Evolutionary conservation across 768 basidiomycete species (phyloP), one percentile per base, ranked within the genome.

Genomic region (Filobasidium floriforme): DNA sequence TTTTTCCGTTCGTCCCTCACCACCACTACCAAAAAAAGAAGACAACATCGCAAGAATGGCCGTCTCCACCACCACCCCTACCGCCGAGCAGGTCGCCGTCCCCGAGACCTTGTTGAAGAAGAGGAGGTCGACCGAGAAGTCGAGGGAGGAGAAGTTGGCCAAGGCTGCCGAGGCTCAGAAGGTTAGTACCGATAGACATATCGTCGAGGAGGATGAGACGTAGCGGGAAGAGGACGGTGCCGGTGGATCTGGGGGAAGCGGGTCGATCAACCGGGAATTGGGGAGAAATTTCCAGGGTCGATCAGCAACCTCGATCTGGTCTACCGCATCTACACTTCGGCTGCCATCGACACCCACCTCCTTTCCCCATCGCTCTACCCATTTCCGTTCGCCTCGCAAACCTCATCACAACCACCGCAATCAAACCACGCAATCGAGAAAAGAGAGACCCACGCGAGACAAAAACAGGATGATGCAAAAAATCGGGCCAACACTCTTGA

Each of bases 101-200:
- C 93, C 93, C 80, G 93, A 96, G 88, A 97, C 93, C 78, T 87
- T 97, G 84, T 90, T 97, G 84, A 97, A 96, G 86, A 97, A 94
- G 84, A 88, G 93, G 83, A 92, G 93, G 83, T 89, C 92, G 83
- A 93, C 87, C 77, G 91, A 94, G 84, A 93, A 93, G 84, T 89
- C 88, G 70, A 85, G 91, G 76, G 92, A 93, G 83, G 92, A 94
- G 78, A 90, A 89, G 75, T 84, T 94, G 71, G 86, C 83, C 71
- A 89, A 89, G 68, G 90, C 89, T 26, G 79, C 82, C 49, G 88
- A 87, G 72, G 91, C 92, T 71, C 88, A 89, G 78, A 93, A 93
- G 88, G 92, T 93, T 79, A 79, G 87, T 71, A 37, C 4, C 32
- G 32, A 37, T n/a, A n/a, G n/a, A n/a, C 3, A 37, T 37, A 9